Percentiles rank a stretch among this genome's conserved stretches.
phyloP scores from a whole-genome alignment of 1,139 yeast species.

The Hansenula sp. region DNA sequence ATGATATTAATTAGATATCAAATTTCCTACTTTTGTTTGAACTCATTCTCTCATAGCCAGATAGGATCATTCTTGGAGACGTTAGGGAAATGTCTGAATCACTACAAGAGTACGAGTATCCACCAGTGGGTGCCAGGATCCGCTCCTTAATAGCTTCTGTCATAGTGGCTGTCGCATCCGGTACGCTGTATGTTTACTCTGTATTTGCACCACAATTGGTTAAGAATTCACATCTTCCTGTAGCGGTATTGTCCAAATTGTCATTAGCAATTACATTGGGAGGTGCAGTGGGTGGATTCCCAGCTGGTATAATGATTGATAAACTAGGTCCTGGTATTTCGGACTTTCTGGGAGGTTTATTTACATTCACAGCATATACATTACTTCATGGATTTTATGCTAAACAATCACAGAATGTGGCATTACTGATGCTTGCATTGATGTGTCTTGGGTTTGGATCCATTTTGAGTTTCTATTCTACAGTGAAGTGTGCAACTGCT shows the following conservation, averaged over 20 bases:
- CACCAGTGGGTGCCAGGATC: conserved; percentile 16
- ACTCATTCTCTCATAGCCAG: no score
- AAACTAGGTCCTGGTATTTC: conserved; percentile 50
- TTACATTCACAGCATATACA: conserved; percentile 37
- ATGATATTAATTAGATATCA: no score
- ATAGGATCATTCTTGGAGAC: no score
- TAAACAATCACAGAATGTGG: conserved; percentile 25
- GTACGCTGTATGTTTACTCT: conserved; percentile 71
- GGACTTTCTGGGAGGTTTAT: conserved; percentile 47
- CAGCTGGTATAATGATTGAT: conserved; percentile 67
- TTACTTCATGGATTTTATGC: conserved; percentile 32
- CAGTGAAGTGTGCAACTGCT: conserved; percentile 64
- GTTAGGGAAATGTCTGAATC: conserved; percentile 2
- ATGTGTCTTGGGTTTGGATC: conserved; percentile 60
- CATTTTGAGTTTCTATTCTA: conserved; percentile 56
- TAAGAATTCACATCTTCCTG: conserved; percentile 48
- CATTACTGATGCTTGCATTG: conserved; percentile 44
- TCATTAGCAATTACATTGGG: conserved; percentile 62
- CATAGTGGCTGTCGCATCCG: conserved; percentile 48
- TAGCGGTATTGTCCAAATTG: conserved; percentile 54
- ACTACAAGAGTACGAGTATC: conserved; percentile 1
- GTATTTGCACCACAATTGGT: conserved; percentile 69
- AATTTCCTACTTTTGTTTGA: no score
- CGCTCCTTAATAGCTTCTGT: conserved; percentile 21
- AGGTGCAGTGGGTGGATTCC: conserved; percentile 61